Evolutionary conservation across 2,329 filamentous ascomycete species (phyloP).

Genomic region (Simplicillium sp.): DNA sequence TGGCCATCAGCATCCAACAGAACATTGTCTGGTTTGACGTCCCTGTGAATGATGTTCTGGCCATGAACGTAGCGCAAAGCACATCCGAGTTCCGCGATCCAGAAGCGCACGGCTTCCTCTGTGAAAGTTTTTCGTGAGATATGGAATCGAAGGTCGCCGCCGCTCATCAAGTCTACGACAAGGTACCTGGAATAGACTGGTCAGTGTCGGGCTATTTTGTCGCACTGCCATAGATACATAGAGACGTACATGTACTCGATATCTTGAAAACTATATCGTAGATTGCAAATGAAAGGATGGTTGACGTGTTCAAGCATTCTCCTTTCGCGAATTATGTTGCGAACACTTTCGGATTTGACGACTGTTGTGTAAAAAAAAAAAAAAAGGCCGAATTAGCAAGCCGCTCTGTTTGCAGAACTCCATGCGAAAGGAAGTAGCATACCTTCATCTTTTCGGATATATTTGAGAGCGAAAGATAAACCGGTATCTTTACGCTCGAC

Average conservation of each 20-base stretch:
- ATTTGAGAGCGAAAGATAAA: conserved; percentile 92
- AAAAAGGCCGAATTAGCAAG: conserved; percentile 14
- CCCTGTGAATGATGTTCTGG: conserved; percentile 82
- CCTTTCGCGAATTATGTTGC: conserved; percentile 94
- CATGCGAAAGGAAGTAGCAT: conserved; percentile 15
- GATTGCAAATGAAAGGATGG: conserved; percentile 94
- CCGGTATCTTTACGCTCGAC: conserved; percentile 95
- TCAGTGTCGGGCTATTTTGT: background rate
- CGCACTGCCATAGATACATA: no score
- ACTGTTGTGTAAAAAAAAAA: conserved; percentile 41
- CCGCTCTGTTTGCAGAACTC: background rate
- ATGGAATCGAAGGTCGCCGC: conserved; percentile 92
- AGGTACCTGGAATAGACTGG: conserved; percentile 59
- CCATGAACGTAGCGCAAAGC: conserved; percentile 79
- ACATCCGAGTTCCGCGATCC: conserved; percentile 91
- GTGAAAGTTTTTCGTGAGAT: conserved; percentile 97
- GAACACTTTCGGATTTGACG: conserved; percentile 92
- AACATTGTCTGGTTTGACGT: conserved; percentile 89
- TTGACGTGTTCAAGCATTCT: conserved; percentile 98
- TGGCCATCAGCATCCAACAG: conserved; percentile 82
- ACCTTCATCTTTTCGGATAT: conserved; percentile 98
- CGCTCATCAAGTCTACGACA: conserved; percentile 96
- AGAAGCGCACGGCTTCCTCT: conserved; percentile 92
- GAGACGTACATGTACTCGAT: conserved; percentile 86
- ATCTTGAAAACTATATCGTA: conserved; percentile 98